Evolutionary conservation across 768 basidiomycete genomes (phyloP), one percentile per base, ranked within the genome.

Genomic region (Amanita rubescens): DNA sequence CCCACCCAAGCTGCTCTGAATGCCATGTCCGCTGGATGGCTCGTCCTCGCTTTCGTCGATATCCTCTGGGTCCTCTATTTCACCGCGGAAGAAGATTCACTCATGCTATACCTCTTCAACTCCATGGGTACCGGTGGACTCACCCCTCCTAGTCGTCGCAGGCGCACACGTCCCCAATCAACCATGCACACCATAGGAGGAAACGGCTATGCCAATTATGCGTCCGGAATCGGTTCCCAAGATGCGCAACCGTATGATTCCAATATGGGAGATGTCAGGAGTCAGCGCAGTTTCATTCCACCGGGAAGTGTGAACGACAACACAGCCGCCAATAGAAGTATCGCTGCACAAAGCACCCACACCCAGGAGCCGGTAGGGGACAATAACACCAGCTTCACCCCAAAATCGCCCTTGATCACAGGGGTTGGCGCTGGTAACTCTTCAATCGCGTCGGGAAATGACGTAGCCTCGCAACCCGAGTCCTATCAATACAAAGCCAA

Each of bases 41-140:
- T 99, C 61, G 82, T 99, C 57, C 80, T 95, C 50, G 75, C 93
- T 30, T 80, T 97, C 57, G 89, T 94, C 54, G 78, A 98, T 75
- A 89, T 98, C 65, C 71, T 98, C 55, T 99, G 95, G 95, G 82
- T 94, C 12, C 81, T 97, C 55, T 96, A 92, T 75, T 95, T 99
- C 69, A 96, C 94, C 2, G 90, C 94, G 1, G 94, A 97, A 63
- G 94, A 96, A 62, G 93, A 94, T 64, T 92, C 93, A 0, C 82
- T 92, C 58, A 70, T 78, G 25, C 79, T 93, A 47, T 80, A 94
- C 68, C 61, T 95, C 58, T 90, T 96, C 79, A 94, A 91, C 68
- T 78, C 82, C n/a, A 72, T 90, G 62, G 90, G 90, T 51, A 88
- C 88, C 35, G 90, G 90, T 51, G 89, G 90, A 38, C 84, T 92